These are phyloP conservation scores for Metarhizium robertsii DNA, from an alignment of 2,329 filamentous ascomycete genomes.

Conservation along the genomic window DNA sequence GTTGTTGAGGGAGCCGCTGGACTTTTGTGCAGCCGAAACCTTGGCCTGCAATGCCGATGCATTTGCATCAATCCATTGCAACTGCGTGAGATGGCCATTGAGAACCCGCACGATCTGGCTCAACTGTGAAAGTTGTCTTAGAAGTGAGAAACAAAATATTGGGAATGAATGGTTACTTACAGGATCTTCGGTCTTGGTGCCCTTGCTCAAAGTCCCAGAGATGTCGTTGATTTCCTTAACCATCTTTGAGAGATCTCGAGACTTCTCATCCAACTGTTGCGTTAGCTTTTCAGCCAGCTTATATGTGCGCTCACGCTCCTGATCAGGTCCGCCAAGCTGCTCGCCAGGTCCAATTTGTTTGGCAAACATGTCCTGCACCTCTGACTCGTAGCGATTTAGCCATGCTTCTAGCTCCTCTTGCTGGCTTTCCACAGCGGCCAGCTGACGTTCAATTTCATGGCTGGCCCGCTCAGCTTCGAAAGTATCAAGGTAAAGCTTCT, in stretches of 20 bases:
- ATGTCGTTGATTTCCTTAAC: constrained; percentile 97
- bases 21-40: constrained; percentile 73
- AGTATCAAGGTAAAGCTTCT: constrained; percentile 83
- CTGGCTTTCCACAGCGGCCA: constrained; percentile 81
- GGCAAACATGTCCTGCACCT: constrained; percentile 81
- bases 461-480: constrained; percentile 91
- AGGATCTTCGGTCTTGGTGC: constrained; percentile 77
- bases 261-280: constrained; percentile 86
- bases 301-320: constrained; percentile 92
- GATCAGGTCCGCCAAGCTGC: constrained; percentile 76
- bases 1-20: constrained; percentile 52
- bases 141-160: constrained; percentile 12
- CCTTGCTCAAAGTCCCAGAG: constrained; percentile 81
- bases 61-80: constrained; percentile 89
- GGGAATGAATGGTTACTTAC: constrained; percentile 41
- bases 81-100: constrained; percentile 82
- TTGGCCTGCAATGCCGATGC: constrained; percentile 73
- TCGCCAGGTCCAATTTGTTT: constrained; percentile 70
- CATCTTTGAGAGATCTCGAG: constrained; percentile 87
- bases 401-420: constrained; percentile 84
- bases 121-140: constrained; percentile 43
- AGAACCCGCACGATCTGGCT: constrained; percentile 93
- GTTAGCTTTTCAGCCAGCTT: constrained; percentile 91
- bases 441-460: constrained; percentile 85
- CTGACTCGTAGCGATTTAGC: constrained; percentile 83